Conservation (phyloP, 139 green algal species). For the Micractinium conductrix region DNA sequence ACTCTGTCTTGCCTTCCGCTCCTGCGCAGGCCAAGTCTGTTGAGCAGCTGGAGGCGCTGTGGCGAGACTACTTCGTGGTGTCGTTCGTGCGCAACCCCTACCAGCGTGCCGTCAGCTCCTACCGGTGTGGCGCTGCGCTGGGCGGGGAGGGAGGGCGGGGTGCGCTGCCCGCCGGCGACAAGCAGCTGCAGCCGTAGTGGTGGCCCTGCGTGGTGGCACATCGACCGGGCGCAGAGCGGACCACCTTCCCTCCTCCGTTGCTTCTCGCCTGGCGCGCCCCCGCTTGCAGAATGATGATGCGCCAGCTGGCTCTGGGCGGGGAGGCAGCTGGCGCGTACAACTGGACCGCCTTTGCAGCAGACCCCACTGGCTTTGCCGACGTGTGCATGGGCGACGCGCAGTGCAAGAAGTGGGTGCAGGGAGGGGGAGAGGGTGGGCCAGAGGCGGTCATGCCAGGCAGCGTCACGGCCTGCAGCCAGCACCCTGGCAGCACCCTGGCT, state of each 20-base stretch:
- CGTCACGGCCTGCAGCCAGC: too few species aligned
- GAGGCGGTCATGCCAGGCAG: too few species aligned
- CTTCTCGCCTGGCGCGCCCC: too few species aligned
- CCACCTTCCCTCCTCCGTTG: too few species aligned
- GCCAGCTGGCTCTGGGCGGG: constrained; percentile 17
- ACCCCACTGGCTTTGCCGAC: constrained; percentile 22
- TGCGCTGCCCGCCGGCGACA: too few species aligned
- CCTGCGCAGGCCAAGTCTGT: background rate
- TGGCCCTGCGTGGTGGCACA: too few species aligned
- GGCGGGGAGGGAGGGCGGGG: too few species aligned
- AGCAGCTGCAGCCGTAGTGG: too few species aligned
- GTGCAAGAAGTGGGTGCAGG: constrained; percentile 35
- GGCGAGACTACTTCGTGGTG: constrained; percentile 43
- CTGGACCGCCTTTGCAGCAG: constrained; percentile 24
- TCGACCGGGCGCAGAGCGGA: too few species aligned
- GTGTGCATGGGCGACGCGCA: constrained; percentile 14
- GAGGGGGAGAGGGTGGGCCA: background rate
- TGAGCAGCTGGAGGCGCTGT: constrained; percentile 15
- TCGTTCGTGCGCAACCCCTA: constrained; percentile 44
- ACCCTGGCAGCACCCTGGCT: too few species aligned
- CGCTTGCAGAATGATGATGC: constrained; percentile 43
- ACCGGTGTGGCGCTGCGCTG: too few species aligned
- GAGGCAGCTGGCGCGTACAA: background rate
- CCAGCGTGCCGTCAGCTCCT: constrained; percentile 33
- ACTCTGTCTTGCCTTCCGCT: background rate